phyloP scores from a whole-genome alignment of 164 flowering plant genomes.

The Macadamia tetraphylla region DNA sequence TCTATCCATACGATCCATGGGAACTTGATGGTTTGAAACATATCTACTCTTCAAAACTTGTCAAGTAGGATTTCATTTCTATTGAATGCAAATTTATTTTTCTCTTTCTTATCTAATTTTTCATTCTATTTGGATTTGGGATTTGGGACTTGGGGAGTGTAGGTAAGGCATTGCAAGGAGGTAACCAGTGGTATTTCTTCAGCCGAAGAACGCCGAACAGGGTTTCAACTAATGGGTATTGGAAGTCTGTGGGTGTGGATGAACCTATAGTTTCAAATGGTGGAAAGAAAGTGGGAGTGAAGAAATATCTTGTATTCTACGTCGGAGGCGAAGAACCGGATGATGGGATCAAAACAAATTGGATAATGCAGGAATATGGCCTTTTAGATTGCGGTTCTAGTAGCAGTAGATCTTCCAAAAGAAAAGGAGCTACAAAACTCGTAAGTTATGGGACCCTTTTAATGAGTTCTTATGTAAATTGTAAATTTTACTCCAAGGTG shows the following conservation, averaged over 20 bases:
- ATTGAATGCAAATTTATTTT: background rate
- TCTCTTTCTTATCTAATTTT: background rate
- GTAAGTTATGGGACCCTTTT: constrained; percentile 16
- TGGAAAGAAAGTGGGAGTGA: constrained; percentile 37
- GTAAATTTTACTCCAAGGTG: no score
- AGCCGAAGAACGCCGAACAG: constrained; percentile 51
- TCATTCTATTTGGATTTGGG: background rate
- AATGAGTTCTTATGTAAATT: no score
- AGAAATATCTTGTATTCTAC: constrained; percentile 39
- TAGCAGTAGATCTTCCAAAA: constrained; percentile 36
- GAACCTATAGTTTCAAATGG: constrained; percentile 38
- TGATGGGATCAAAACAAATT: constrained; percentile 38
- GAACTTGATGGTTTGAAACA: constrained; percentile 58
- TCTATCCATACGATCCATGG: constrained; percentile 82
- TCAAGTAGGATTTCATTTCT: background rate
- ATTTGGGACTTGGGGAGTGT: background rate
- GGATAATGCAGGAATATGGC: constrained; percentile 66
- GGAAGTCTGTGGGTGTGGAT: constrained; percentile 55
- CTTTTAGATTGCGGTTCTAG: constrained; percentile 32
- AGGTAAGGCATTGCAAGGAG: constrained; percentile 79
- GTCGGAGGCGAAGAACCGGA: constrained; percentile 37
- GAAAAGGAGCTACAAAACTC: constrained; percentile 27
- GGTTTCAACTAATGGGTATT: constrained; percentile 53
- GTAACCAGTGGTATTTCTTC: constrained; percentile 72
- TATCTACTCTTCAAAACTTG: background rate